Base-by-base conservation (phyloP, 2,329 filamentous ascomycete species). In the Clonostachys byssicola region DNA sequence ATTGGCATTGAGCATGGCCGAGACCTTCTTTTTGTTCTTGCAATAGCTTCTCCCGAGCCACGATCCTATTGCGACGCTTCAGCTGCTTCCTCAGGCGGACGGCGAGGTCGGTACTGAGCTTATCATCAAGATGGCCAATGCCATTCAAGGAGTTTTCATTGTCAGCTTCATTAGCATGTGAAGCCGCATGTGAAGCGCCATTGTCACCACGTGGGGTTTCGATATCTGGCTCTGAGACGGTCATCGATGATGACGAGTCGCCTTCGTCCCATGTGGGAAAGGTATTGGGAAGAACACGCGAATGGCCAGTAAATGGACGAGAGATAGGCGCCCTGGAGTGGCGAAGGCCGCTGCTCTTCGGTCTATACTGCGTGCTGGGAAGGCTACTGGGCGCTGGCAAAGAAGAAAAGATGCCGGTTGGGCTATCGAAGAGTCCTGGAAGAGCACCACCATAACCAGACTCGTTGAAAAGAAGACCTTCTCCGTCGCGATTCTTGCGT, bases 381-480 rank as follows among this genome's bases (percentile, higher is more conserved):
- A 30, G 23, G 23, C 23, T 30, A 10, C 23, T 30, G 23, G 23
- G 23, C 23, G 23, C 23, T 4, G 23, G 23, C 9, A 30, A 30
- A 30, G 23, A 30, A 30, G 23, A 30, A 30, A 30, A 23, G 6
- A 14, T 30, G 8, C 23, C 9, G 23, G 33, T 8, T 17, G 33
- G 23, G 23, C 17, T 17, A 33, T 59, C 57, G 20, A 59, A 62
- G 14, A 64, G 48, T 2, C 52, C 56, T 2, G 49, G 52, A 7
- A 56, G 56, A 1, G 50, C 35, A 33, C 45, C 49, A 8, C 54
- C 54, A 18, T 63, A 64, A 9, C 52, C 50, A 5, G 46, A 47
- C 23, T 61, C 57, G 9, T 55, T 56, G 43, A 63, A 63, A 1
- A 64, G 33, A 1, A 64, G 54, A 1, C 47, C 51, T 14, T 60